phyloP scores from a whole-genome alignment of 2,329 filamentous ascomycete genomes.

The Trichophyton schoenleinii region DNA sequence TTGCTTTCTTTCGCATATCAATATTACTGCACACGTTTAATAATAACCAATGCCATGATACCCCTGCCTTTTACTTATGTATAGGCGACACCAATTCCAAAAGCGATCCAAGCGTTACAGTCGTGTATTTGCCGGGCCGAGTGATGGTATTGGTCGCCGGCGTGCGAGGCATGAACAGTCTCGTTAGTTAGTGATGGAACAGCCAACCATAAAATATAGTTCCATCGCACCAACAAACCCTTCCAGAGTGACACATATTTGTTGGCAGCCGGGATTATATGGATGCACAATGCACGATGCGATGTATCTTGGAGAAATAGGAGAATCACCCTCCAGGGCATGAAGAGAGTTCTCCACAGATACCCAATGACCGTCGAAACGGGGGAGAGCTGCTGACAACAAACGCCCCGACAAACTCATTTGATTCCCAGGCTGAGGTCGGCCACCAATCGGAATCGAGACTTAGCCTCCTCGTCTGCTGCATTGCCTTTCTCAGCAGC shows the following conservation, averaged over 20 bases:
- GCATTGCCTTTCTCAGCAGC: slow-evolving; percentile 10
- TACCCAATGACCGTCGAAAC: background rate
- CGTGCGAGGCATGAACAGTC: background rate
- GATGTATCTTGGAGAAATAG: slow-evolving; percentile 1
- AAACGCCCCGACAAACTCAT: slow-evolving; percentile 3
- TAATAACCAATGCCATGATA: background rate
- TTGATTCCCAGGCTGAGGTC: slow-evolving; percentile 31
- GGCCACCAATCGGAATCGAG: slow-evolving; percentile 27
- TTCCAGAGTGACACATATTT: background rate
- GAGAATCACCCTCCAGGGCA: background rate
- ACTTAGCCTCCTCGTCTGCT: background rate
- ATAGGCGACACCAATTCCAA: background rate
- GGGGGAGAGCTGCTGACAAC: background rate
- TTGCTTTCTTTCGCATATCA: background rate
- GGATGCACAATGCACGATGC: slow-evolving; percentile 1
- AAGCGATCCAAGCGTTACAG: background rate
- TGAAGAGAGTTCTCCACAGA: background rate
- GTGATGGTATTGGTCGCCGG: background rate
- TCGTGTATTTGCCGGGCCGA: background rate
- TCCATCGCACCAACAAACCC: background rate
- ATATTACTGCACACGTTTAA: slow-evolving; percentile 1
- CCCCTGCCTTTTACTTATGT: background rate
- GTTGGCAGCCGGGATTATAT: background rate
- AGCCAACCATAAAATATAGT: background rate
- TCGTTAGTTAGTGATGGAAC: background rate